Base-by-base conservation (phyloP, 2,329 filamentous ascomycete genomes). In the Colletotrichum tofieldiae region DNA sequence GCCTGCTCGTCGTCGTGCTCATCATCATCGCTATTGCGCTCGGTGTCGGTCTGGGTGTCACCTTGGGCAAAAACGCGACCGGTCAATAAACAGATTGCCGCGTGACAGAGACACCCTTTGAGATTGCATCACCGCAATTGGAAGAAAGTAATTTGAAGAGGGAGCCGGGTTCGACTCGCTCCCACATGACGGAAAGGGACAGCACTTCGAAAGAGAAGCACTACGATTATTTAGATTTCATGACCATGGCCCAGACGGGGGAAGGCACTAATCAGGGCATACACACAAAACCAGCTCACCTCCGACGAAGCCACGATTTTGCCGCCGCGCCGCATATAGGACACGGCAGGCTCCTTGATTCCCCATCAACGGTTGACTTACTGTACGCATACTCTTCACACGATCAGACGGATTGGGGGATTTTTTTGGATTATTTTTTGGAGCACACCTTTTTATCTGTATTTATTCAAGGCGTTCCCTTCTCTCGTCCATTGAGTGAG, bases 1-100 rank as follows among this genome's bases (percentile, higher is more conserved):
- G 92, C 79, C 84, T 93, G 73, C 82, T 90, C 73, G 85, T 95
- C 71, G 84, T 85, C 59, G 76, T 90, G 29, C 84, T 92, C 79
- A 89, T 91, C 79, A 81, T 90, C 77, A 79, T 92, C 63, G 86
- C 84, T 74, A 83, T 91, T 69, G 86, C 83, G 11, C 79, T 90
- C 43, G 88, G 86, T 66, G 86, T 92, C 73, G 88, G 86, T 68
- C 79, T 91, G 18, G 88, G 87, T 60, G 78, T 91, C 62, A 45
- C 39, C 23, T 35, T 43, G 45, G 56, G 47, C 67, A 74, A 35
- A 35, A 72, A 74, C 26, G 14, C 49, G 26, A 52, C 14, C 5
- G 55, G 55, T 16, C 37, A 65, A 39, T 61, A 73, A 60, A 23
- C 45, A 47, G 32, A 32, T 12, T 29, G 58, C 12, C n/a, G 20